Conservation (phyloP, 768 basidiomycete species). For the Botryobasidium botryosum region DNA sequence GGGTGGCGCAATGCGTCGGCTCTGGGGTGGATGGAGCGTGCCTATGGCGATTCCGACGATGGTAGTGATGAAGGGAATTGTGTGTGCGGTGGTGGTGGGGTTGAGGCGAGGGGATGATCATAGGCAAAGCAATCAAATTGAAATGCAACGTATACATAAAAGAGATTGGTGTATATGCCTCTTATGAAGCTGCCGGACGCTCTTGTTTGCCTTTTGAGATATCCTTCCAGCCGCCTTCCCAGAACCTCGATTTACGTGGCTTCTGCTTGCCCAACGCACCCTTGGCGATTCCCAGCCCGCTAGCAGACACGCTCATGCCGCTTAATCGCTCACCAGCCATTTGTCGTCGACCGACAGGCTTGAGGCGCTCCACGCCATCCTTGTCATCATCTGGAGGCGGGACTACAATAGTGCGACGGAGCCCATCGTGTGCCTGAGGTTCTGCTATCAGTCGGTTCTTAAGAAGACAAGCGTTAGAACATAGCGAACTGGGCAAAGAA, state of each 20-base stretch:
- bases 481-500: slow-evolving; percentile 3
- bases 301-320: slow-evolving; percentile 8
- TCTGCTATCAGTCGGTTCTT: slow-evolving; percentile 55
- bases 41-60: too few species aligned
- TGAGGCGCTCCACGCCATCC: slow-evolving; percentile 1
- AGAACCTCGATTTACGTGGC: slow-evolving; percentile 4
- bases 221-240: slow-evolving; percentile 11
- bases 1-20: too few species aligned
- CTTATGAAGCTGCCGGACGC: too few species aligned
- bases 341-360: slow-evolving; percentile 6
- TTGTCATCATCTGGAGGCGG: not conserved
- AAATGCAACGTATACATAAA: too few species aligned
- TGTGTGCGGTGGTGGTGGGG: too few species aligned
- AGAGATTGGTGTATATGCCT: too few species aligned
- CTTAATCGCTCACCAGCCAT: slow-evolving; percentile 9
- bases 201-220: too few species aligned
- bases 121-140: too few species aligned
- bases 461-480: slow-evolving; percentile 10
- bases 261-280: slow-evolving; percentile 5
- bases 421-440: slow-evolving; percentile 34
- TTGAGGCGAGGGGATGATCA: too few species aligned
- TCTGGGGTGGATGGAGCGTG: too few species aligned
- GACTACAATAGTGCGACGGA: not conserved
- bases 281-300: slow-evolving; percentile 4
- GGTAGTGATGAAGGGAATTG: too few species aligned